Conservation (phyloP, 2,329 filamentous ascomycete genomes). For the Hypoxylon sp. region DNA sequence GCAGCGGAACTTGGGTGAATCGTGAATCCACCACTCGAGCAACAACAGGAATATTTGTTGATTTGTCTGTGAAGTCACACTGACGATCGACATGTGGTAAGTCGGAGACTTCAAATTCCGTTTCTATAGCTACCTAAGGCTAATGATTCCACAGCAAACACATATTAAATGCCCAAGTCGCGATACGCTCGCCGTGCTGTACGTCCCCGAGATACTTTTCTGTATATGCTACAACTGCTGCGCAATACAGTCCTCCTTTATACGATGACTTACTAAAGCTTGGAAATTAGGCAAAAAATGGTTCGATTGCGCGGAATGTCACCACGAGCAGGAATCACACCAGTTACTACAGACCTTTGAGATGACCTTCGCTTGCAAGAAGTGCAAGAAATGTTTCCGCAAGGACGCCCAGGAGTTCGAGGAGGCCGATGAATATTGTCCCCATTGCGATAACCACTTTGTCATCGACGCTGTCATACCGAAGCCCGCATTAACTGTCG, state of each 20-base stretch:
- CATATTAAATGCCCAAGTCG: slow-evolving; percentile 96
- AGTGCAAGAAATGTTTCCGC: slow-evolving; percentile 98
- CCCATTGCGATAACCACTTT: slow-evolving; percentile 99
- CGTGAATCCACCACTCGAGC: neutral
- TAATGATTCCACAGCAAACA: slow-evolving; percentile 77
- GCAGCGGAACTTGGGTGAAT: neutral
- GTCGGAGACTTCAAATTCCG: neutral
- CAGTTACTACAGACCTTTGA: slow-evolving; percentile 82
- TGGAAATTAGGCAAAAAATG: slow-evolving; percentile 83
- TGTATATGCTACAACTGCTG: neutral
- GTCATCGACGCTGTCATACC: slow-evolving; percentile 90
- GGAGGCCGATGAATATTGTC: slow-evolving; percentile 98
- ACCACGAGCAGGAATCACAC: slow-evolving; percentile 85
- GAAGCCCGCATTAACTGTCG: slow-evolving; percentile 85
- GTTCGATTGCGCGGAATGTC: slow-evolving; percentile 99
- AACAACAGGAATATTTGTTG: neutral
- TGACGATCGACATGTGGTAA: slow-evolving; percentile 34
- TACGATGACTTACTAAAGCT: slow-evolving; percentile 18
- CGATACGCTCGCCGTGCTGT: slow-evolving; percentile 95
- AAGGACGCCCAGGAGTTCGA: slow-evolving; percentile 95
- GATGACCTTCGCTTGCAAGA: slow-evolving; percentile 97
- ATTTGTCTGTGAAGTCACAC: neutral
- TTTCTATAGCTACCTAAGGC: neutral
- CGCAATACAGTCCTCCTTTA: neutral
- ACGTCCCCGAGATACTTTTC: neutral